A percentile compares a stretch with the other conserved stretches of the same genome.
Conservation (phyloP, 768 basidiomycete genomes). For the Hemileccinum impolitum region DNA sequence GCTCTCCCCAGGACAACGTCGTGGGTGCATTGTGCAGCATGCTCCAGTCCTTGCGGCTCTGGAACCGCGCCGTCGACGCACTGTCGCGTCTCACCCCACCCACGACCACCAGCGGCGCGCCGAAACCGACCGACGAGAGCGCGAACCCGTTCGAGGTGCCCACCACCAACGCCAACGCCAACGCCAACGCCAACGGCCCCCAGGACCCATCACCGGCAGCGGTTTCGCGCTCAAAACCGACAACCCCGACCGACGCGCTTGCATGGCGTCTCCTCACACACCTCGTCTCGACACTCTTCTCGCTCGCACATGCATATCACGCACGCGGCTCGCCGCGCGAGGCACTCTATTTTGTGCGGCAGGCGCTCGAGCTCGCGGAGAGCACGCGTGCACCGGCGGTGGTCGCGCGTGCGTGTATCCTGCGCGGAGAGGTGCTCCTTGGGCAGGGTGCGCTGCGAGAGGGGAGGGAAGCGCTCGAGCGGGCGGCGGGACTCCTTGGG, state of each 20-base stretch:
- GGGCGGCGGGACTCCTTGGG: constrained; percentile 45
- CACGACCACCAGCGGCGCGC: constrained; percentile 26
- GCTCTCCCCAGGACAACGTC: constrained; percentile 52
- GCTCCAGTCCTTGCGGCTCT: constrained; percentile 71
- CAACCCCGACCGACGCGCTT: constrained; percentile 41
- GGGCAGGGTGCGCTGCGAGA: constrained; percentile 57
- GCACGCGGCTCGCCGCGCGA: constrained; percentile 79
- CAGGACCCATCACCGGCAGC: constrained; percentile 29
- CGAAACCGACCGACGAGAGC: constrained; percentile 31
- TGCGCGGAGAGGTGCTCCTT: constrained; percentile 68
- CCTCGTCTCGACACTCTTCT: constrained; percentile 62
- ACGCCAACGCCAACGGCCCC: constrained; percentile 22
- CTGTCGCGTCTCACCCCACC: constrained; percentile 55
- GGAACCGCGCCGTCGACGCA: constrained; percentile 75
- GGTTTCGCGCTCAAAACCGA: constrained; percentile 10
- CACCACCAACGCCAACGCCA: background rate
- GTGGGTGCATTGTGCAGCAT: constrained; percentile 53
- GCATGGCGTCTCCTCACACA: constrained; percentile 79
- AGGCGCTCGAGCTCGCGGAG: constrained; percentile 70
- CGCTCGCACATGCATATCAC: constrained; percentile 62
- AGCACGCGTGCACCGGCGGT: constrained; percentile 65
- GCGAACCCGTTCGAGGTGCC: constrained; percentile 57
- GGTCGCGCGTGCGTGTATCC: constrained; percentile 59
- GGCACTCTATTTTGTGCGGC: constrained; percentile 78
- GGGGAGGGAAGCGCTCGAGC: constrained; percentile 51